Evolutionary conservation across 352 stramenopile genomes (phyloP).

Genomic region (Pythium utonaiense): DNA sequence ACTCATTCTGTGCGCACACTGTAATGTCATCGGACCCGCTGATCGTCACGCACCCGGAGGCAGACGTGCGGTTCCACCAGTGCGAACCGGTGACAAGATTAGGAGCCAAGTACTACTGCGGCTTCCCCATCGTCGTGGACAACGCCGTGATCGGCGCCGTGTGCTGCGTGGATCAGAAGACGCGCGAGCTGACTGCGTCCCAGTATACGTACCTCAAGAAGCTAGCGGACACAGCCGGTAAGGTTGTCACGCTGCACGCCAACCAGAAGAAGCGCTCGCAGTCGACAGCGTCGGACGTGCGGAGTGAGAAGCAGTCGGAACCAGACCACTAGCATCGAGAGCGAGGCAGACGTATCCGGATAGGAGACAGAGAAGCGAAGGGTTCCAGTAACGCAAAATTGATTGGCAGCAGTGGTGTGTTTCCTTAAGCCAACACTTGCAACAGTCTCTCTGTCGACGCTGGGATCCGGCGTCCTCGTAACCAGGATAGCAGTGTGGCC

Average conservation of each 20-base stretch:
- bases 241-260: slow-evolving; percentile 36
- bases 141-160: slow-evolving; percentile 55
- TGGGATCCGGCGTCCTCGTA: too few relatives aligned
- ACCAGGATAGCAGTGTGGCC: too few relatives aligned
- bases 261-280: slow-evolving; percentile 9
- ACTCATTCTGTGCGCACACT: slow-evolving; percentile 62
- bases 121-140: slow-evolving; percentile 49
- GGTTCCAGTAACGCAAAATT: too few relatives aligned
- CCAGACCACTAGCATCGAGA: background rate
- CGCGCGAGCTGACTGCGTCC: slow-evolving; percentile 20
- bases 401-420: too few relatives aligned
- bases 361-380: too few relatives aligned
- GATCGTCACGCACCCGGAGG: slow-evolving; percentile 50
- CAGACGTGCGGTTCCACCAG: slow-evolving; percentile 68
- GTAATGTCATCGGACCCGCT: slow-evolving; percentile 60
- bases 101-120: slow-evolving; percentile 69
- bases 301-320: background rate
- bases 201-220: slow-evolving; percentile 28
- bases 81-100: slow-evolving; percentile 25
- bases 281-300: background rate
- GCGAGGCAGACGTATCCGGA: too few relatives aligned
- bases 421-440: too few relatives aligned
- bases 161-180: slow-evolving; percentile 32
- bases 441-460: too few relatives aligned
- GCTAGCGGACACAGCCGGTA: slow-evolving; percentile 44